These are phyloP conservation scores for Begonia loranthoides DNA, from an alignment of 306 rosid genomes.

Conservation along the genomic window DNA sequence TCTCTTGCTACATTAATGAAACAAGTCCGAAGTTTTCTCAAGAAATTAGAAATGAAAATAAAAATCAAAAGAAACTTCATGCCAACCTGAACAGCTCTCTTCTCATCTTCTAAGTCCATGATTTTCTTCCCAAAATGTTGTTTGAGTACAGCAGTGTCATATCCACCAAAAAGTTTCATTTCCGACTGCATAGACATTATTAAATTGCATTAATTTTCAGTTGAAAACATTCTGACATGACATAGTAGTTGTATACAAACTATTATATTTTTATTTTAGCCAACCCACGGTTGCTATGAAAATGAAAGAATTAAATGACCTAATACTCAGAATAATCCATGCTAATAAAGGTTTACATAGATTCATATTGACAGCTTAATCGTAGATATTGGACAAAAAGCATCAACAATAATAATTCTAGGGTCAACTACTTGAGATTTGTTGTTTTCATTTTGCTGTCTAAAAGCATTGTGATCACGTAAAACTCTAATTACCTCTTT, in stretches of 20 bases:
- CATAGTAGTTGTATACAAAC: no score
- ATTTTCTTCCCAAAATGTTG: constrained; percentile 97
- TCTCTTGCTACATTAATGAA: constrained; percentile 57
- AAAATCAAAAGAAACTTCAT: constrained; percentile 15
- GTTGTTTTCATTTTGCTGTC: no score
- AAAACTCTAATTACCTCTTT: constrained; percentile 50
- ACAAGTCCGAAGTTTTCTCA: constrained; percentile 15
- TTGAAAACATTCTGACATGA: no score
- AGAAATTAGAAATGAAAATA: constrained; percentile 6
- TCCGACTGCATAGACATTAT: constrained; percentile 44
- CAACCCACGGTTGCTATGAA: no score
- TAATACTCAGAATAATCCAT: no score
- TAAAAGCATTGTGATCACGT: neutral
- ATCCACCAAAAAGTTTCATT: constrained; percentile 81
- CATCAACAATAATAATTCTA: no score
- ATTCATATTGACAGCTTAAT: no score
- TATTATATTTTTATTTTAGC: no score
- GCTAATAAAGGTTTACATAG: no score
- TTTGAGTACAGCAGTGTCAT: constrained; percentile 71
- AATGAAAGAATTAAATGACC: no score
- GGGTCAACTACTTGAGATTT: no score
- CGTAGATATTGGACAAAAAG: no score
- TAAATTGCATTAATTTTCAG: neutral
- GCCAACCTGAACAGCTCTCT: constrained; percentile 76
- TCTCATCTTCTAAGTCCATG: constrained; percentile 89